Conservation (phyloP, 345 rosid species). For the Kandelia obovata region DNA sequence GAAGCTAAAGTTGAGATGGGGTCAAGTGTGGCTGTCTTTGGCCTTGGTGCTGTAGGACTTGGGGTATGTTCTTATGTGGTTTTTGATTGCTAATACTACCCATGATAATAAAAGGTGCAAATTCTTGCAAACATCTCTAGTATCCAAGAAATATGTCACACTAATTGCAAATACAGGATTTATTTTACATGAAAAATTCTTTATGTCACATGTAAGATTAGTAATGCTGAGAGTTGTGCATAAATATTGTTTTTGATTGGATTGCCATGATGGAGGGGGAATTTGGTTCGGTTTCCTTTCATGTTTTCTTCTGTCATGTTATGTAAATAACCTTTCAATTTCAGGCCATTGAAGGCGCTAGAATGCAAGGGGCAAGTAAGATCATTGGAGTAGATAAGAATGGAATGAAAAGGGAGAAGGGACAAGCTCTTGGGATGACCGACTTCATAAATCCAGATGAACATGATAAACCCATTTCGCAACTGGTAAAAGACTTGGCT, state of each 20-base stretch:
- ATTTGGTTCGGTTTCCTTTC: not conserved
- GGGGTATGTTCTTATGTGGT: conserved; percentile 29
- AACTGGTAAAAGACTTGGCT: conserved; percentile 38
- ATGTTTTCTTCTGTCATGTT: not conserved
- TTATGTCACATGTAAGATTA: no score
- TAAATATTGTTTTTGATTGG: no score
- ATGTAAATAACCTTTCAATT: not conserved
- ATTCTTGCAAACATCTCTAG: no score
- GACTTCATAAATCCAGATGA: conserved; percentile 56
- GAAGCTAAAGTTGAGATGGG: conserved; percentile 49
- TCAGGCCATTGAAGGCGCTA: conserved; percentile 61
- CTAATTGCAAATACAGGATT: no score
- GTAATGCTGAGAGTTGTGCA: no score
- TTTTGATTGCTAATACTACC: no score
- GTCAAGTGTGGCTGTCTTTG: conserved; percentile 59
- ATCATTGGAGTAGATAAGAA: conserved; percentile 68
- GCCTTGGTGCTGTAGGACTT: conserved; percentile 73
- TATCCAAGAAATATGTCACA: no score
- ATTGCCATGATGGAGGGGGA: no score
- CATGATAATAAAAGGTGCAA: no score
- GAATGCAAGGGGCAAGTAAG: conserved; percentile 46
- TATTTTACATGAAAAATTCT: no score
- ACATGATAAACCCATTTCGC: conserved; percentile 31
- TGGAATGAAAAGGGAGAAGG: conserved; percentile 30
- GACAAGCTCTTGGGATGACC: conserved; percentile 46